These are phyloP conservation scores for Myxozyma geophila DNA, from an alignment of 805 yeast genomes.

Conservation along the genomic window DNA sequence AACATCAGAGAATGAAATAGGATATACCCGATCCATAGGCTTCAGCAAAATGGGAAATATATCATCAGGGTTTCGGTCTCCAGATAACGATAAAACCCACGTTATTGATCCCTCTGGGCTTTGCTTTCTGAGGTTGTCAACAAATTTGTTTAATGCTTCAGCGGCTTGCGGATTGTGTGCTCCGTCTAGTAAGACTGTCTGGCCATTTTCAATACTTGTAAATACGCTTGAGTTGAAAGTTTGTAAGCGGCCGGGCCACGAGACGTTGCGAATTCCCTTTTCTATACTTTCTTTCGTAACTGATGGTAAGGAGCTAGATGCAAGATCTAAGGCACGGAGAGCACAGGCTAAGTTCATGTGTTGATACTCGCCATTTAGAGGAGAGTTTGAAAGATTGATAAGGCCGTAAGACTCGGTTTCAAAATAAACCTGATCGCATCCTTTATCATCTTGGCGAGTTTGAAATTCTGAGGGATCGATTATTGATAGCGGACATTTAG, in stretches of 20 bases:
- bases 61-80: conserved; percentile 64
- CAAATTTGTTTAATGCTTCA: conserved; percentile 62
- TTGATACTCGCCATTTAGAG: conserved; percentile 77
- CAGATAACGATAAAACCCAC: conserved; percentile 75
- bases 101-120: conserved; percentile 47
- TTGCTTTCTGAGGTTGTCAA: conserved; percentile 45
- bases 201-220: conserved; percentile 11
- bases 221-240: conserved; percentile 39
- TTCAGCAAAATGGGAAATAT: conserved; percentile 58
- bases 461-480: background rate
- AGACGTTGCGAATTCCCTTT: conserved; percentile 58
- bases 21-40: conserved; percentile 59
- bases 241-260: conserved; percentile 92
- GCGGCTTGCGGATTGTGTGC: conserved; percentile 93
- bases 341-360: conserved; percentile 71
- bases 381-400: conserved; percentile 49
- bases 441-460: background rate
- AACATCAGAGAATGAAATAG: conserved; percentile 68
- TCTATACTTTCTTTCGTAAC: conserved; percentile 49
- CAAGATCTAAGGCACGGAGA: conserved; percentile 53
- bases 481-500: background rate
- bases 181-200: conserved; percentile 72
- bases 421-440: background rate
- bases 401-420: conserved; percentile 42
- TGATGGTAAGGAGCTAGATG: conserved; percentile 37